phyloP scores from a whole-genome alignment of 148 eudicot species.

The Rhododendron henanense region DNA sequence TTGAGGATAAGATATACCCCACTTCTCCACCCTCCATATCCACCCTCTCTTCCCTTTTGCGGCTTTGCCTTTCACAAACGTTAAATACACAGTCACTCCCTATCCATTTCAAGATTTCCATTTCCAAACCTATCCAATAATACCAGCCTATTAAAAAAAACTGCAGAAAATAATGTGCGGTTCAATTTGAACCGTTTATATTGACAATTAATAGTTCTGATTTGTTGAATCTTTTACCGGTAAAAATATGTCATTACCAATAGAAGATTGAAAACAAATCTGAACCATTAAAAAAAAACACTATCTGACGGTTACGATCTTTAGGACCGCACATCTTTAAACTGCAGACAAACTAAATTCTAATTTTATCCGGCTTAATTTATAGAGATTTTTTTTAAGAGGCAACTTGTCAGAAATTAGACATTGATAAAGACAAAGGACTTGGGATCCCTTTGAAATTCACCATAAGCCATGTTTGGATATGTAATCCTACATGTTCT shows the following conservation, averaged over 20 bases:
- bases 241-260: too few species aligned
- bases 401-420: neutral
- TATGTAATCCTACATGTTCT: neutral
- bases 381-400: neutral
- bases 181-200: too few species aligned
- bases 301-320: too few species aligned
- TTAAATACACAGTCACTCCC: neutral
- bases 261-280: too few species aligned
- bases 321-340: too few species aligned
- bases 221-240: too few species aligned
- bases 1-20: conserved; percentile 33
- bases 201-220: too few species aligned
- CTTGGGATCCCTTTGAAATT: neutral
- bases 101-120: neutral
- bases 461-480: neutral
- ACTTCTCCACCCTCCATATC: conserved; percentile 1
- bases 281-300: too few species aligned
- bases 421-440: neutral
- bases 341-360: too few species aligned
- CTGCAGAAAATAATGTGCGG: too few species aligned
- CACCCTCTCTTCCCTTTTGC: neutral
- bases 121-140: neutral
- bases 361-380: neutral
- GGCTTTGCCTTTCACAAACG: neutral
- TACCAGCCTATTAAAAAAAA: too few species aligned